A percentile compares a stretch with the other conserved stretches of the same genome.
Conservation (phyloP, 176 grass and related monocot species). For the Avena sativa region DNA sequence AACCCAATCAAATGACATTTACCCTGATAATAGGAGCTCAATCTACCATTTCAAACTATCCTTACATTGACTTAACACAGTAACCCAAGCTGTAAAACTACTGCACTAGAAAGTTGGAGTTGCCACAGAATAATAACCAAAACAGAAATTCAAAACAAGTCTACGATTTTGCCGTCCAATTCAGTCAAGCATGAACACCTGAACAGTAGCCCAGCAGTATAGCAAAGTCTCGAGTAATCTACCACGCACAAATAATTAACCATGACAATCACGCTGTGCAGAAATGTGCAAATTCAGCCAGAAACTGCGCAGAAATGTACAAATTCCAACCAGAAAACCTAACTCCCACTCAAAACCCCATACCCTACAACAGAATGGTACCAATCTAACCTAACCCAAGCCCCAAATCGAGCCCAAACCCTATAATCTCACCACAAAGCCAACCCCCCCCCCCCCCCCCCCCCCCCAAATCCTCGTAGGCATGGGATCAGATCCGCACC, state of each 20-base stretch:
- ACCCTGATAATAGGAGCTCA: background rate
- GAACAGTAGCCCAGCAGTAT: background rate
- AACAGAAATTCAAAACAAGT: background rate
- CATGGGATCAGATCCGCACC: conserved; percentile 43
- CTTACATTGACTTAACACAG: background rate
- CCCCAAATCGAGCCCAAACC: conserved; percentile 9
- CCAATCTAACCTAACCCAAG: background rate
- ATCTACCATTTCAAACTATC: background rate
- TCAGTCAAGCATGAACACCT: background rate
- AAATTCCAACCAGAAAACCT: background rate
- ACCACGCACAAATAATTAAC: background rate
- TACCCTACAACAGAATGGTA: background rate
- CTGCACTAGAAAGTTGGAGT: background rate
- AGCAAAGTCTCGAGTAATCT: background rate
- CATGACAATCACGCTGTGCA: background rate
- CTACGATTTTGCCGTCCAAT: background rate
- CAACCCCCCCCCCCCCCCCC: no score
- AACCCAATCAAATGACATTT: background rate
- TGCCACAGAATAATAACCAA: background rate
- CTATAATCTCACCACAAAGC: background rate
- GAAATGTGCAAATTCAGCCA: background rate
- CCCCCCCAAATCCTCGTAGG: background rate
- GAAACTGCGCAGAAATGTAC: background rate
- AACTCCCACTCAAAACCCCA: no score
- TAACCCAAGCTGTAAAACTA: background rate